Base-by-base conservation (phyloP, 2,329 filamentous ascomycete species). In the Arachnomyces sp. region DNA sequence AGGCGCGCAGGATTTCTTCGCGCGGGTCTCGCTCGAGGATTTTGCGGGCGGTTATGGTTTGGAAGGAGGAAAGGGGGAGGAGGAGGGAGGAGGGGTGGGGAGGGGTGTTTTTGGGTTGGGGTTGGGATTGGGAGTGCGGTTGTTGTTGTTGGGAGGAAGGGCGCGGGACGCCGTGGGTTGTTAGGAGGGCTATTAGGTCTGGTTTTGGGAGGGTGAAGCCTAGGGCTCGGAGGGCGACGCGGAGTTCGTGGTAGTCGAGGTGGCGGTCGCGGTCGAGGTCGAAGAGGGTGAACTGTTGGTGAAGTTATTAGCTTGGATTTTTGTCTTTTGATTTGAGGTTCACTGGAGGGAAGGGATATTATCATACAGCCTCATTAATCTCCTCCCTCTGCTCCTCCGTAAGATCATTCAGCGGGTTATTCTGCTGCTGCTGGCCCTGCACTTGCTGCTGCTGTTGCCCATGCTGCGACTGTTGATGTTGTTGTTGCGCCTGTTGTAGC, bases 201-300 rank as follows among this genome's bases (percentile, higher is more conserved):
- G 79, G 72, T 63, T 94, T 94, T 43, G 86, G 76, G 36, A 94
- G 73, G 55, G 93, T 87, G 69, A 96, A 96, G 49, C 92, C 92
- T 1, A 98, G 79, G 3, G 92, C 92, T 61, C 93, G 92, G 55
- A 96, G 81, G 45, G 90, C 88, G 67, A 96, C 92, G 65, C 92
- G 90, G 61, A 96, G 85, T 67, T 98, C 92, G 68, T 96, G 92
- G 71, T 94, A 96, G 70, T 96, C 90, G 58, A 98, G 86, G 64
- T 84, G 81, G 34, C 81, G 77, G 68, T 96, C 89, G 62, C 93
- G 90, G 72, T 96, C 90, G 57, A 94, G 83, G 63, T 96, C 92
- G 73, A 98, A 96, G 49, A 96, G 80, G 46, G 82, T 81, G 65
- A 96, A 96, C 84, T 94, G 49, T 31, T 38, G n/a, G n/a, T n/a